Conservation (phyloP, 163 green algal genomes). For the Scenedesmus sp. region DNA sequence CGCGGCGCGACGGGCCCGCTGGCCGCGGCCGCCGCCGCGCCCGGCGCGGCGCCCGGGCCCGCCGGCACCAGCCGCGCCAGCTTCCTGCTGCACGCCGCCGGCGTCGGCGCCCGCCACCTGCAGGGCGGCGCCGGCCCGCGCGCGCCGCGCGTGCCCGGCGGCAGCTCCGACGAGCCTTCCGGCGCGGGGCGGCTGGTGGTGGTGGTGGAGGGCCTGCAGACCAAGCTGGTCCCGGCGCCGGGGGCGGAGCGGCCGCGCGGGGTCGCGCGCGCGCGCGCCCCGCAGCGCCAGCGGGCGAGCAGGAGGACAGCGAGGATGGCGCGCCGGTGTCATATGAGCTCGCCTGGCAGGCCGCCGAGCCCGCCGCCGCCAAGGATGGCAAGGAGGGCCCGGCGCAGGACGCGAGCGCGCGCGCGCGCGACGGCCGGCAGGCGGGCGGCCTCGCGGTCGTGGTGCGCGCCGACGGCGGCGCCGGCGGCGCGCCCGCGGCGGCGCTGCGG, state of each 20-base stretch:
- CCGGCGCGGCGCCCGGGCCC: background rate
- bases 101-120: background rate
- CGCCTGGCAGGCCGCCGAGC: slow-evolving; percentile 41
- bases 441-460: slow-evolving; percentile 16
- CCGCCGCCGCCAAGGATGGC: background rate
- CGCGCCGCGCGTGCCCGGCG: background rate
- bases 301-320: background rate
- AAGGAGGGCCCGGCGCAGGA: too few relatives aligned
- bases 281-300: background rate
- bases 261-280: too few relatives aligned
- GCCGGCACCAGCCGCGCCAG: slow-evolving; percentile 29
- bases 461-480: too few relatives aligned
- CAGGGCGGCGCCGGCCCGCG: too few relatives aligned
- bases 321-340: slow-evolving; percentile 52
- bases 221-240: slow-evolving; percentile 26
- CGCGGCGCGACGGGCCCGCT: background rate
- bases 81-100: slow-evolving; percentile 35
- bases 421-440: background rate
- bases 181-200: slow-evolving; percentile 16
- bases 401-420: too few relatives aligned
- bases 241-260: too few relatives aligned
- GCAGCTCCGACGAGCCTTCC: background rate
- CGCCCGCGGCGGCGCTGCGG: background rate
- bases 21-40: background rate
- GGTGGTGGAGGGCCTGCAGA: slow-evolving; percentile 23